Evolutionary conservation across 257 asterid species (phyloP).

Genomic region (Jacaranda mimosifolia): DNA sequence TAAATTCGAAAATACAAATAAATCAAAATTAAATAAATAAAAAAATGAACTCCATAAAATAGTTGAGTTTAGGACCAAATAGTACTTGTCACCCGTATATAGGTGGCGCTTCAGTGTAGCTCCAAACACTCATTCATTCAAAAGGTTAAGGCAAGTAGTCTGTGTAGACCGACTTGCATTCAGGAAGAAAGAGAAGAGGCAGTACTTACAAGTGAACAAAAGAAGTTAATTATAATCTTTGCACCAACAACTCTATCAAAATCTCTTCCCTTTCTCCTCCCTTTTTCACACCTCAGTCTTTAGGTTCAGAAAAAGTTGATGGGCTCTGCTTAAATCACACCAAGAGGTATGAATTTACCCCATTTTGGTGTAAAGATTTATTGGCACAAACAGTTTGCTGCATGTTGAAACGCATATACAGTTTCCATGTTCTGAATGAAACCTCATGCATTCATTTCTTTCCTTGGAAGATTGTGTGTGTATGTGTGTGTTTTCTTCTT

Average conservation of each 20-base stretch:
- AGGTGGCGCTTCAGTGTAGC: constrained; percentile 35
- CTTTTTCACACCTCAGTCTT: not conserved
- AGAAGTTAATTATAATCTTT: not conserved
- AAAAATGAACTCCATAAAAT: not conserved
- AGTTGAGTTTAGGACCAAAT: constrained; percentile 10
- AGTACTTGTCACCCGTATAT: constrained; percentile 17
- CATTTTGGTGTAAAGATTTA: not conserved
- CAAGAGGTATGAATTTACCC: constrained; percentile 22
- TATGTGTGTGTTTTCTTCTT: not conserved
- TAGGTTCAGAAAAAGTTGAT: constrained; percentile 13
- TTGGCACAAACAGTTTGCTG: not conserved
- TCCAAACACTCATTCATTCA: constrained; percentile 8
- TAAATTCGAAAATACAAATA: not conserved
- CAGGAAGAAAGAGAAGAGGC: constrained; percentile 19
- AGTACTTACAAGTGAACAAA: constrained; percentile 15
- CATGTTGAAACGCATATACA: not conserved
- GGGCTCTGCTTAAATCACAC: constrained; percentile 27
- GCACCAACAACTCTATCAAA: constrained; percentile 21
- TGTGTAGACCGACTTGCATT: not conserved
- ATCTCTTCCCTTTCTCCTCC: not conserved
- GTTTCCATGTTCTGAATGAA: not conserved
- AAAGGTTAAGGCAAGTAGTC: not conserved
- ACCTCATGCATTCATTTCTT: not conserved
- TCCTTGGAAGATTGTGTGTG: not conserved
- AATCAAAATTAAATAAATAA: not conserved